phyloP scores from a whole-genome alignment of 2,329 filamentous ascomycete genomes.

The Chalaropsis ovoidea region DNA sequence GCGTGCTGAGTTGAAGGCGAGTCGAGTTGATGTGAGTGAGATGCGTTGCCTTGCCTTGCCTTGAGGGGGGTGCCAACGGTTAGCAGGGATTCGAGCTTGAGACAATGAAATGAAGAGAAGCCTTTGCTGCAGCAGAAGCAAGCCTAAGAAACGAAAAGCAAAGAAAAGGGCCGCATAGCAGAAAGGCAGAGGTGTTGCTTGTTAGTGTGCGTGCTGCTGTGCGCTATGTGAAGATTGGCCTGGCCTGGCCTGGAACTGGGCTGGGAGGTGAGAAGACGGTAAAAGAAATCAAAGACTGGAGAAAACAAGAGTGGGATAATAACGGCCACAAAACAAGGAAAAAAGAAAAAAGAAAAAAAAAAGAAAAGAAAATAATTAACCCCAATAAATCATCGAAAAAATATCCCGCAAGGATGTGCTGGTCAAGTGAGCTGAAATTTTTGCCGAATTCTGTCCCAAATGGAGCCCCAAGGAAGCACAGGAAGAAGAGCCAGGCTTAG shows the following conservation, averaged over 20 bases:
- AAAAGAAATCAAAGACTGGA: neutral
- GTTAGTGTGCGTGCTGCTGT: too few relatives aligned
- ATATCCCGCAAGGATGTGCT: neutral
- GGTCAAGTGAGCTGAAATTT: slow-evolving; percentile 13
- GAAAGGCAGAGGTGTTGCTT: neutral
- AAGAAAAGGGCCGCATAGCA: neutral
- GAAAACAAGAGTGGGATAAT: too few relatives aligned
- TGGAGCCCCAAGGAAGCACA: slow-evolving; percentile 4
- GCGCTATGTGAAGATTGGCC: too few relatives aligned
- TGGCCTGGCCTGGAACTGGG: too few relatives aligned
- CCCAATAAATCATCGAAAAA: neutral
- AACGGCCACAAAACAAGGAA: neutral
- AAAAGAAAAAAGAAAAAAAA: neutral
- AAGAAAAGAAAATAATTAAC: neutral
- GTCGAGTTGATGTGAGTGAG: neutral
- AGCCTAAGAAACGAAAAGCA: slow-evolving; percentile 1
- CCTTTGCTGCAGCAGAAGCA: neutral
- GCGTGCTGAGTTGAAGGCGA: neutral
- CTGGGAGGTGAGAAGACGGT: neutral
- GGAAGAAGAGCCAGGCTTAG: neutral
- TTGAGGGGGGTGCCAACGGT: neutral
- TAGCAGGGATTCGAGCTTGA: slow-evolving; percentile 9
- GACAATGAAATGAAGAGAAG: neutral
- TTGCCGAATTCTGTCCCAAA: slow-evolving; percentile 15
- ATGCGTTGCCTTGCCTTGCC: too few relatives aligned